Evolutionary conservation across 768 basidiomycete genomes (phyloP).

Genomic region (Mycena venus): DNA sequence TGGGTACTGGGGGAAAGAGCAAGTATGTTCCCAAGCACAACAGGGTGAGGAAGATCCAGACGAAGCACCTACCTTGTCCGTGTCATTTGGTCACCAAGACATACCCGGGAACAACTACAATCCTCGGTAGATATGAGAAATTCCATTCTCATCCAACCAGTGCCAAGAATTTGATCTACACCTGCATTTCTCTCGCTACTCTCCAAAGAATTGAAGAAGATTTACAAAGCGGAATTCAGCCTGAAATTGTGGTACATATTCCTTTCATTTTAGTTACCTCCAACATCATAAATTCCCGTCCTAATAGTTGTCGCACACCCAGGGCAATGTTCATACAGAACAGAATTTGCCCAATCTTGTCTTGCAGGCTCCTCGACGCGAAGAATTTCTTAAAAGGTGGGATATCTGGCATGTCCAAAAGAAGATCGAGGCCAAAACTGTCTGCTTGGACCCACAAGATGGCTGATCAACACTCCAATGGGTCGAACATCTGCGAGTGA

Average conservation of each 20-base stretch:
- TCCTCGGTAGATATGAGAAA: constrained; percentile 15
- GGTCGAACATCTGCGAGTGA: constrained; percentile 4
- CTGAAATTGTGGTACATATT: not conserved
- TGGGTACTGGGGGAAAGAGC: constrained; percentile 10
- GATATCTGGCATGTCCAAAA: constrained; percentile 21
- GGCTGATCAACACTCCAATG: constrained; percentile 18
- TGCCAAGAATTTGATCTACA: not conserved
- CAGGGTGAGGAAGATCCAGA: not conserved
- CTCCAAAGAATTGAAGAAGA: constrained; percentile 1
- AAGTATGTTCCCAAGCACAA: not conserved
- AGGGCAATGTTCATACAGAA: not conserved
- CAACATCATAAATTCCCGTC: not conserved
- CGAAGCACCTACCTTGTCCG: not conserved
- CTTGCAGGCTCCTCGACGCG: not conserved
- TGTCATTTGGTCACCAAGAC: not conserved
- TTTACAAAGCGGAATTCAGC: not conserved
- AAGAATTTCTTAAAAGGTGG: constrained; percentile 6
- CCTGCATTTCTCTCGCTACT: not conserved
- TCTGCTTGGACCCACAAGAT: constrained; percentile 19
- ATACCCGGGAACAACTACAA: not conserved
- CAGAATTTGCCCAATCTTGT: not conserved
- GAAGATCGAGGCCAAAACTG: constrained; percentile 28
- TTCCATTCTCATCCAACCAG: constrained; percentile 5
- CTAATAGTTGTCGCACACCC: not conserved
- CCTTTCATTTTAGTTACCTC: not conserved